A percentile compares a stretch with the other conserved stretches of the same genome.
Conservation (phyloP, 257 asterid genomes). For the Fraxinus quadrangulata region DNA sequence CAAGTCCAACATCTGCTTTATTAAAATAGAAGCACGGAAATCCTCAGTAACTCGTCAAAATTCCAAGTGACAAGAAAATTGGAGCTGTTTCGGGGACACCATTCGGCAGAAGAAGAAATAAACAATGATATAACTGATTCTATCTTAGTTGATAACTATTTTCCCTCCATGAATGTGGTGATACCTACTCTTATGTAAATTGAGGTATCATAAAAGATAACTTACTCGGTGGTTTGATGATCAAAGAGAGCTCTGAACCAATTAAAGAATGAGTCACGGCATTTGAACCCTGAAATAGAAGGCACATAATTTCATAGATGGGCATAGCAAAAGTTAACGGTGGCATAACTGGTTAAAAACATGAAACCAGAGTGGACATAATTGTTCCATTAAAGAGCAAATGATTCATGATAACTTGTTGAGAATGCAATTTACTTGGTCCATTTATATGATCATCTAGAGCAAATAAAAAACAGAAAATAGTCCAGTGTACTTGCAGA, state of each 20-base stretch:
- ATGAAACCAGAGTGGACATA: background rate
- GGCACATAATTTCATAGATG: conserved; percentile 17
- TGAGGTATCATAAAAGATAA: conserved; percentile 8
- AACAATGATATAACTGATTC: background rate
- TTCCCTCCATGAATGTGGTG: background rate
- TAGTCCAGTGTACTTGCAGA: background rate
- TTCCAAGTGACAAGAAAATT: background rate
- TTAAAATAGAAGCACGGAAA: background rate
- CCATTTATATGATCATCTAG: background rate
- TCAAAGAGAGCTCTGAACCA: conserved; percentile 18
- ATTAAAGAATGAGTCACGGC: conserved; percentile 16
- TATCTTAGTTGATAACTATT: background rate
- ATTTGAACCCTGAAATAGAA: conserved; percentile 25
- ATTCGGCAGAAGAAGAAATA: background rate
- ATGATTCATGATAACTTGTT: conserved; percentile 6
- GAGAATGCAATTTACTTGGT: background rate
- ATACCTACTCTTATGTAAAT: background rate
- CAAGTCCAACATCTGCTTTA: conserved; percentile 3
- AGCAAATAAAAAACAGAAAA: background rate
- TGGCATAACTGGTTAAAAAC: background rate
- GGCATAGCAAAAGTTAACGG: conserved; percentile 5
- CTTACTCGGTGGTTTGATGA: conserved; percentile 26
- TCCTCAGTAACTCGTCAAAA: background rate
- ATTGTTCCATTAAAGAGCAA: conserved; percentile 15
- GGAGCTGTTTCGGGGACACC: background rate